Conservation (phyloP, 2,329 filamentous ascomycete genomes). For the Purpureocillium lavendulum region DNA sequence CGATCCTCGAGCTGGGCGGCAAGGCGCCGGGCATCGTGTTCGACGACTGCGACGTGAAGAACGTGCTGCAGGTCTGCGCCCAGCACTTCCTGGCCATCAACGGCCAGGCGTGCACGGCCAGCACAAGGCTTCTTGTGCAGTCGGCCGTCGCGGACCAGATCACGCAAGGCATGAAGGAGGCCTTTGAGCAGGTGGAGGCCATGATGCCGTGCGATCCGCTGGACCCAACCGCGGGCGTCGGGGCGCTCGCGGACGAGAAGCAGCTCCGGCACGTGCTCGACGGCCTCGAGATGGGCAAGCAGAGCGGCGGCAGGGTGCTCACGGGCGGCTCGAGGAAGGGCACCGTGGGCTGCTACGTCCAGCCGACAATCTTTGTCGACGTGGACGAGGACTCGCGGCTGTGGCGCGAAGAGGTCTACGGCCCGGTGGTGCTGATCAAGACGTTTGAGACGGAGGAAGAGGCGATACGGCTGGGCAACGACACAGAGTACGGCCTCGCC, state of each 20-base stretch:
- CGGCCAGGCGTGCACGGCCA: slow-evolving; percentile 54
- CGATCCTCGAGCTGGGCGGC: slow-evolving; percentile 60
- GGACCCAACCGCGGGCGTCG: slow-evolving; percentile 22
- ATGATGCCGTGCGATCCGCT: slow-evolving; percentile 29
- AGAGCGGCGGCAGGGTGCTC: slow-evolving; percentile 20
- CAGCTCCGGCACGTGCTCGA: slow-evolving; percentile 38
- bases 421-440: slow-evolving; percentile 51
- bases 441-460: slow-evolving; percentile 27
- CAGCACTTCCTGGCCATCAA: slow-evolving; percentile 41
- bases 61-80: slow-evolving; percentile 46
- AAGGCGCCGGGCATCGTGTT: slow-evolving; percentile 59
- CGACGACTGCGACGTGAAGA: slow-evolving; percentile 55
- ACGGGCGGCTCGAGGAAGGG: no score
- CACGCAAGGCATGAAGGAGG: slow-evolving; percentile 5
- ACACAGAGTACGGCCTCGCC: slow-evolving; percentile 47
- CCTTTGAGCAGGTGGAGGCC: slow-evolving; percentile 24
- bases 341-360: slow-evolving; percentile 16
- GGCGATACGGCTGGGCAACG: slow-evolving; percentile 21
- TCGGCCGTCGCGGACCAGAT: slow-evolving; percentile 45
- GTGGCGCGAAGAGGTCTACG: slow-evolving; percentile 55
- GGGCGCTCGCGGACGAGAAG: slow-evolving; percentile 41
- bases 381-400: slow-evolving; percentile 27
- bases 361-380: slow-evolving; percentile 20
- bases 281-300: slow-evolving; percentile 37
- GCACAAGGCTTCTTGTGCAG: slow-evolving; percentile 50